phyloP scores from a whole-genome alignment of 169 alveolate genomes.

The Perkinsus olseni region DNA sequence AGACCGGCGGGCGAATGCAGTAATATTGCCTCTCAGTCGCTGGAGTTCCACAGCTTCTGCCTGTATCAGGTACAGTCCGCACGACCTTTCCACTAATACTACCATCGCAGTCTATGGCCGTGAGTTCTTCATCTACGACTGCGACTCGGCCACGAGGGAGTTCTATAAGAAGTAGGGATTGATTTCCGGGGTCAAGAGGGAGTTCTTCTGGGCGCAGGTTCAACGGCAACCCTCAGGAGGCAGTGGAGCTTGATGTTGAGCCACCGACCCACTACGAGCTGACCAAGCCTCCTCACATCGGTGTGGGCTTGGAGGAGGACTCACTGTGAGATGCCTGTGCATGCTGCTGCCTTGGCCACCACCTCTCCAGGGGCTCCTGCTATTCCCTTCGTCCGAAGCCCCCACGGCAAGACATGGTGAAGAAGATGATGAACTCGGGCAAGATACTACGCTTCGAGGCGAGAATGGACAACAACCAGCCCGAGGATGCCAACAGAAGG shows the following conservation, averaged over 20 bases:
- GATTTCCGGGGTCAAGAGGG: neutral
- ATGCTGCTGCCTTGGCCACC: neutral
- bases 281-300: constrained; percentile 67
- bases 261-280: constrained; percentile 52
- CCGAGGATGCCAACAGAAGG: constrained; percentile 62
- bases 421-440: constrained; percentile 57
- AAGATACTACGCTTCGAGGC: constrained; percentile 70
- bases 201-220: constrained; percentile 5
- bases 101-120: constrained; percentile 52
- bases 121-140: constrained; percentile 48
- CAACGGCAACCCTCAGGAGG: neutral
- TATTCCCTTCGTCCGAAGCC: constrained; percentile 52
- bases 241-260: neutral
- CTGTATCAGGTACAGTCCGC: constrained; percentile 39
- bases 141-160: constrained; percentile 62
- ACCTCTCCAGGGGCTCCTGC: neutral
- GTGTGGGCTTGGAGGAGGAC: constrained; percentile 72
- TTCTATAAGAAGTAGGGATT: constrained; percentile 53
- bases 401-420: constrained; percentile 59
- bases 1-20: neutral
- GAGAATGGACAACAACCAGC: constrained; percentile 52
- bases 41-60: neutral
- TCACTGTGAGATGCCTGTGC: constrained; percentile 52
- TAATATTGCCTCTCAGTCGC: neutral
- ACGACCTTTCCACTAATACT: constrained; percentile 55